Conservation (phyloP, 2,329 filamentous ascomycete genomes). For the Fusarium sp. region DNA sequence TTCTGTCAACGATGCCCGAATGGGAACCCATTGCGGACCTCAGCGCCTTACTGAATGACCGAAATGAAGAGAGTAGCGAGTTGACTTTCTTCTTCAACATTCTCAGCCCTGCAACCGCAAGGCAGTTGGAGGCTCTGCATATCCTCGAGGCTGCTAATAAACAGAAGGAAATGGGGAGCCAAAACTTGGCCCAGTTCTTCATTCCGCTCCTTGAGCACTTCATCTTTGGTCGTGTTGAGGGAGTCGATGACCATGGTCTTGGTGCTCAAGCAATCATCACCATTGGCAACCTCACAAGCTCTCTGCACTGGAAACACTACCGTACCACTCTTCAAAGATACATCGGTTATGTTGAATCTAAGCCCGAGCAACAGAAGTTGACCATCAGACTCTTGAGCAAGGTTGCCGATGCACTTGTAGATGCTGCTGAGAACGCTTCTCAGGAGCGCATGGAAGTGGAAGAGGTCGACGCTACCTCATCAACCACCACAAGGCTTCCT, state of each 20-base stretch:
- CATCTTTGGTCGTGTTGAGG: slow-evolving; percentile 83
- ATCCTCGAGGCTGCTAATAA: slow-evolving; percentile 78
- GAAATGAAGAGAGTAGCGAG: slow-evolving; percentile 73
- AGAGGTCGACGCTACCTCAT: slow-evolving; percentile 44
- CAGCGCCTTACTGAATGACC: slow-evolving; percentile 71
- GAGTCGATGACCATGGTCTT: slow-evolving; percentile 83
- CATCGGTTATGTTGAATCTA: slow-evolving; percentile 82
- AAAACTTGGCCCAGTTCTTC: slow-evolving; percentile 87
- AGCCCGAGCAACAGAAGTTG: slow-evolving; percentile 86
- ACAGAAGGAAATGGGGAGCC: slow-evolving; percentile 74
- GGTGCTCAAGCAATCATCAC: slow-evolving; percentile 88
- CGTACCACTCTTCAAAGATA: slow-evolving; percentile 86
- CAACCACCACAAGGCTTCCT: slow-evolving; percentile 64
- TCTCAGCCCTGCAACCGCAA: slow-evolving; percentile 87
- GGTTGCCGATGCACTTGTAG: slow-evolving; percentile 80
- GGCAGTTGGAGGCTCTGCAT: slow-evolving; percentile 85
- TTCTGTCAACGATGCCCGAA: slow-evolving; percentile 77
- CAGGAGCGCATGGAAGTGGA: slow-evolving; percentile 61
- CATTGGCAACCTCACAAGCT: slow-evolving; percentile 79
- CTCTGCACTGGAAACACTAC: slow-evolving; percentile 91
- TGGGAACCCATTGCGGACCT: slow-evolving; percentile 83
- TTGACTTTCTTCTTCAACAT: slow-evolving; percentile 92
- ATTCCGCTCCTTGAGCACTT: slow-evolving; percentile 95
- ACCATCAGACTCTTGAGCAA: slow-evolving; percentile 85
- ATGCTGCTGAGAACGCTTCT: slow-evolving; percentile 61